phyloP scores from a whole-genome alignment of 2,329 filamentous ascomycete species.

The Fusarium longipes region DNA sequence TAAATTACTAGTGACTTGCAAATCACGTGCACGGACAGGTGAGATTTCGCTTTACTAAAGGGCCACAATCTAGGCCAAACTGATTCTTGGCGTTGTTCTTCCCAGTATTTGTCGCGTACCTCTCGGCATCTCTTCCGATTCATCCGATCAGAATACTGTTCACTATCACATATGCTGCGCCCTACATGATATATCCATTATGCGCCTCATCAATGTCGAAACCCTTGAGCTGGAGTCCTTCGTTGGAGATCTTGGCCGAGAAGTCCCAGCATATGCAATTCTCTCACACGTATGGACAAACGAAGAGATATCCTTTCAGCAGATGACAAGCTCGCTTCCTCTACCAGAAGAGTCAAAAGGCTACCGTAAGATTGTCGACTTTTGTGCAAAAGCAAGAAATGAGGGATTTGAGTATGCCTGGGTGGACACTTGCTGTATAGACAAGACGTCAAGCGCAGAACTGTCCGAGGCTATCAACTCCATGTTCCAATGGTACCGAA shows the following conservation, averaged over 20 bases:
- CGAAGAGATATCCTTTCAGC: background rate
- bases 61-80: background rate
- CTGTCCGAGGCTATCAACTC: constrained; percentile 18
- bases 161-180: accelerated
- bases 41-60: background rate
- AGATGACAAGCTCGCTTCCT: background rate
- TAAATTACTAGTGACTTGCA: background rate
- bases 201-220: constrained; percentile 26
- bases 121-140: no score
- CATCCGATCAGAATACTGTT: accelerated
- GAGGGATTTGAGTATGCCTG: constrained; percentile 25
- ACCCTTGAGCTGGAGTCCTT: constrained; percentile 16
- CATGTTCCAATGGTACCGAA: constrained; percentile 14
- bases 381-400: constrained; percentile 5
- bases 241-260: constrained; percentile 1
- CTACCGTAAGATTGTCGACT: constrained; percentile 17
- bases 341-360: background rate
- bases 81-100: background rate
- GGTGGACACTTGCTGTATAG: constrained; percentile 24
- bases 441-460: constrained; percentile 24
- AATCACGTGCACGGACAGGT: background rate
- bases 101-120: no score
- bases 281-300: constrained; percentile 21
- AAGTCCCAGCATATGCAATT: constrained; percentile 10
- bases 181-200: background rate